Evolutionary conservation across 495 filamentous ascomycete genomes (phyloP), one percentile per base, ranked within the genome.

Genomic region (Staphylotrichum longicolle): DNA sequence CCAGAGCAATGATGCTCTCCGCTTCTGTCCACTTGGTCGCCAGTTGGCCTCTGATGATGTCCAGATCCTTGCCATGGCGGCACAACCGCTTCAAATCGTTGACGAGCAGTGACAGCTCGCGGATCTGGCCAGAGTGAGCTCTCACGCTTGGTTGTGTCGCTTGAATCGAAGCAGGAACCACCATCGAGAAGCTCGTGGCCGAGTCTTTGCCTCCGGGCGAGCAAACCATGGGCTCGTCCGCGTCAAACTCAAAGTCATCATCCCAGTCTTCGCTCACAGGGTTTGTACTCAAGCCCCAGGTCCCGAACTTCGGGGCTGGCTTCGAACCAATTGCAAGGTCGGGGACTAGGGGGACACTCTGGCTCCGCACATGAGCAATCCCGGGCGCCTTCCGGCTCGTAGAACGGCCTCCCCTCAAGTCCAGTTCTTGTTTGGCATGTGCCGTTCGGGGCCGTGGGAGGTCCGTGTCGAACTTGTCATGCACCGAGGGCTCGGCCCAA

Each of bases 331-430:
- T 74, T 5, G 76, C 57, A 15, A 75, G 74, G 61, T 94, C 91
- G 44, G 85, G 85, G 3, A 89, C 86, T 14, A 94, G 83, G 0
- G 94, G 94, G n/a, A 98, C 92, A 72, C 94, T 98, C 68, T 96
- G 92, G 68, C 94, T 97, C 51, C 94, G 86, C 49, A 96, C 80
- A 71, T 98, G 94, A 30, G 91, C 77, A 2, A 87, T 84, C 63
- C 80, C 89, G 39, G 91, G 88, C 14, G 84, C 85, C 64, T 91
- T 89, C 48, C 93, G 88, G 63, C 83, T 90, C 34, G 84, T 76
- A 33, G 86, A 75, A 55, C 91, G 86, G 64, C 90, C 91, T 50
- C 88, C 90, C 71, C 91, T 81, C 53, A 80, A 70, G 63, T 91
- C 84, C 53, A 81, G 78, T 67, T 86, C 82, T 72, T 96, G 91